Evolutionary conservation across 2,329 filamentous ascomycete genomes (phyloP).

Genomic region (Herpotrichia juniperi): DNA sequence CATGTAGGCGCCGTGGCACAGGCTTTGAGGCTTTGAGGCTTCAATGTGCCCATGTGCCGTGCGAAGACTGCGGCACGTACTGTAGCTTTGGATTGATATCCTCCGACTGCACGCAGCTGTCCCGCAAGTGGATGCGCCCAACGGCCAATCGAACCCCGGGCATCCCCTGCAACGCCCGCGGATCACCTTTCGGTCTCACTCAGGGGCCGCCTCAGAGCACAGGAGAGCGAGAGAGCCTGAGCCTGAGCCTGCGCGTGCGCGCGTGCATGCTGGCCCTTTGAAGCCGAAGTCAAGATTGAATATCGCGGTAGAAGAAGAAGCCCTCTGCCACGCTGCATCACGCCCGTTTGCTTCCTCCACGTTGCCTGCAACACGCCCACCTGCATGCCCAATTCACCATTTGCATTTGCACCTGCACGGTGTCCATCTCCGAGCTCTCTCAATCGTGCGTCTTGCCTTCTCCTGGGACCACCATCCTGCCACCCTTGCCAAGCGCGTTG

Average conservation of each 20-base stretch:
- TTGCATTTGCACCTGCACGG: too few species aligned
- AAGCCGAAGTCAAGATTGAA: neutral
- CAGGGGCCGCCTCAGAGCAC: neutral
- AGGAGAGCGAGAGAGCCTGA: conserved; percentile 1
- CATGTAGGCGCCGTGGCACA: neutral
- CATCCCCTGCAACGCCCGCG: neutral
- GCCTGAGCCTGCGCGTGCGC: neutral
- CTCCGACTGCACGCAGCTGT: neutral
- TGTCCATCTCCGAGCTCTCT: too few species aligned
- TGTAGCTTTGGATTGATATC: neutral
- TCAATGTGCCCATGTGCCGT: neutral
- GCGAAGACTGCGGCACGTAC: neutral
- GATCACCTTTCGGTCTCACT: conserved; percentile 1
- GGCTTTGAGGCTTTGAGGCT: neutral
- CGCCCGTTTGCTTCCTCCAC: too few species aligned
- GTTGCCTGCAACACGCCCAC: too few species aligned
- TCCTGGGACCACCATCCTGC: neutral
- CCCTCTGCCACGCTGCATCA: too few species aligned
- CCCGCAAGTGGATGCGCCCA: neutral
- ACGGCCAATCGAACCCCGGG: neutral
- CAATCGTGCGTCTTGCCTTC: neutral
- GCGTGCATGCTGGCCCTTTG: too few species aligned
- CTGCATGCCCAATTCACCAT: too few species aligned
- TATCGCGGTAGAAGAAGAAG: too few species aligned
- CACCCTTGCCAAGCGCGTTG: neutral